Conservation (phyloP, 2,329 filamentous ascomycete species). For the Waltergamsia citrina region DNA sequence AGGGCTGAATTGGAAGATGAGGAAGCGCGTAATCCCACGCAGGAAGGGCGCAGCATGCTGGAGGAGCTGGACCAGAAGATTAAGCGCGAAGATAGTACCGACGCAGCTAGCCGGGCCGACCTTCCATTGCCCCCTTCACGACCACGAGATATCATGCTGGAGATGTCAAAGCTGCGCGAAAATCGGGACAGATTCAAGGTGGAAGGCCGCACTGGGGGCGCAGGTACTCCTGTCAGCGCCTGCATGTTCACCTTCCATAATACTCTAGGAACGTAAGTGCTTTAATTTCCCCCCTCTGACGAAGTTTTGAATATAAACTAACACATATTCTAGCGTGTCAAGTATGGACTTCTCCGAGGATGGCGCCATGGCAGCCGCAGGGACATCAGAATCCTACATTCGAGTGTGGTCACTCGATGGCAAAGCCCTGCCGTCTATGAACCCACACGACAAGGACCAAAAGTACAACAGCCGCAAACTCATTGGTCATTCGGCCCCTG, state of each 20-base stretch:
- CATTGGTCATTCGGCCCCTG: slow-evolving; percentile 81
- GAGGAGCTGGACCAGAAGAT: slow-evolving; percentile 83
- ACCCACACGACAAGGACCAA: slow-evolving; percentile 45
- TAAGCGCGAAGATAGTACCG: slow-evolving; percentile 82
- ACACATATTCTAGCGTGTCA: slow-evolving; percentile 51
- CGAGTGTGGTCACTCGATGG: slow-evolving; percentile 89
- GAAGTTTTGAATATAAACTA: slow-evolving; percentile 7
- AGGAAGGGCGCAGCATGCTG: slow-evolving; percentile 61
- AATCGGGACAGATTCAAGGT: slow-evolving; percentile 88
- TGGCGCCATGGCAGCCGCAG: slow-evolving; percentile 74
- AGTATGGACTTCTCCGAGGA: slow-evolving; percentile 95
- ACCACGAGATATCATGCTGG: slow-evolving; percentile 83
- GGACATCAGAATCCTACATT: slow-evolving; percentile 91
- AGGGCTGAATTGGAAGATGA: slow-evolving; percentile 80
- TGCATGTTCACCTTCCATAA: slow-evolving; percentile 99
- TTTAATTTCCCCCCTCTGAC: background rate
- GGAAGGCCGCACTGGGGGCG: slow-evolving; percentile 71
- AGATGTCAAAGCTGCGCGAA: slow-evolving; percentile 89
- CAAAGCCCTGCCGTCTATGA: slow-evolving; percentile 62
- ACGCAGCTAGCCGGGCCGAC: slow-evolving; percentile 68
- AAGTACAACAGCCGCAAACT: slow-evolving; percentile 60
- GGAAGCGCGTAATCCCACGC: slow-evolving; percentile 67
- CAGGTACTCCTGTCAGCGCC: slow-evolving; percentile 75
- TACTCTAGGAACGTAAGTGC: slow-evolving; percentile 70
- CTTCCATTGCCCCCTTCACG: slow-evolving; percentile 82